These are phyloP conservation scores for Ensete ventricosum DNA, from an alignment of 176 grass and related monocot species.

Conservation along the genomic window DNA sequence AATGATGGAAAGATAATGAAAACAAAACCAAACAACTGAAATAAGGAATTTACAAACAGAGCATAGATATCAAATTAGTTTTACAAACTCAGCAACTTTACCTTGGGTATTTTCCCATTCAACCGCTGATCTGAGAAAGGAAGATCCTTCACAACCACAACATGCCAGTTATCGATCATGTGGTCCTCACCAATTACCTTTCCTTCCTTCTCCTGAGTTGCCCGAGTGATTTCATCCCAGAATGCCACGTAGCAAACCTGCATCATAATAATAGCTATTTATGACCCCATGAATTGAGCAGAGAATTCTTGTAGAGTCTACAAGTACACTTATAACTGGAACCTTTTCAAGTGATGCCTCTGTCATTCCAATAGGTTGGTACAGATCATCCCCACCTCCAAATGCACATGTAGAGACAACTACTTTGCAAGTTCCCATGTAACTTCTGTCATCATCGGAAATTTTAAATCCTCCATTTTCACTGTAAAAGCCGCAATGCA, in stretches of 20 bases:
- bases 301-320: not conserved
- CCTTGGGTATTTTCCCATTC: conserved; percentile 98
- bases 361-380: conserved; percentile 91
- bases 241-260: conserved; percentile 96
- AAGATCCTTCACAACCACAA: conserved; percentile 65
- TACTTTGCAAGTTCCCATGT: conserved; percentile 54
- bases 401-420: conserved; percentile 92
- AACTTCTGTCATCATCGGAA: conserved; percentile 65
- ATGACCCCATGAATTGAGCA: not conserved
- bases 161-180: conserved; percentile 69
- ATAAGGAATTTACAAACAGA: too few relatives aligned
- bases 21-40: too few relatives aligned
- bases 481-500: conserved; percentile 85
- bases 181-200: conserved; percentile 53
- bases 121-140: conserved; percentile 88
- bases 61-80: not conserved
- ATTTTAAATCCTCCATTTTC: conserved; percentile 66
- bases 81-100: not conserved
- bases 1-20: too few relatives aligned
- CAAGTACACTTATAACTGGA: not conserved
- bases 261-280: not conserved
- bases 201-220: conserved; percentile 56
- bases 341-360: conserved; percentile 64
- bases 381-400: conserved; percentile 89
- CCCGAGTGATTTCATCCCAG: conserved; percentile 75